phyloP scores from a whole-genome alignment of 345 rosid genomes.

The Rubroshorea leprosula region DNA sequence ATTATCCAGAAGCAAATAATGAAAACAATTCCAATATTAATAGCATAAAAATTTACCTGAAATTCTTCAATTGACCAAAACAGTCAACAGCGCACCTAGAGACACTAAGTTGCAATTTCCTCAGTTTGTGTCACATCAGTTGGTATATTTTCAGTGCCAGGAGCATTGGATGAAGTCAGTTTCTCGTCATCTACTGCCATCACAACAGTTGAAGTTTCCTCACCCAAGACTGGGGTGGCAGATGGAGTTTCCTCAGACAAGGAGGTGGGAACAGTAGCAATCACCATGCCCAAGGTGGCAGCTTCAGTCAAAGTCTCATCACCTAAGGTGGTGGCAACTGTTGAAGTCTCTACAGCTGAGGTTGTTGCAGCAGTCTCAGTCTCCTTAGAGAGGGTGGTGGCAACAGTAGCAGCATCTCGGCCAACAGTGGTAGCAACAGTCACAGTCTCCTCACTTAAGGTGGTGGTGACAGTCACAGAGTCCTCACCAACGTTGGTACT shows the following conservation, averaged over 20 bases:
- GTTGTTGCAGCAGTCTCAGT: no score
- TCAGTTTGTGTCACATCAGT: constrained; percentile 26
- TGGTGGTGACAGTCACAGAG: not conserved
- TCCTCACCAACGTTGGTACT: constrained; percentile 1
- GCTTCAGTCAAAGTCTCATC: not conserved
- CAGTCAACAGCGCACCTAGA: not conserved
- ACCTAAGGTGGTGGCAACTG: constrained; percentile 20
- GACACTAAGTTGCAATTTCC: constrained; percentile 32
- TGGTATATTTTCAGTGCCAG: constrained; percentile 10
- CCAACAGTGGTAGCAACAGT: not conserved
- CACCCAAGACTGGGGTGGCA: no score
- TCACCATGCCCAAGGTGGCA: not conserved
- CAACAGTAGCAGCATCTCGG: not conserved
- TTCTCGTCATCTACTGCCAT: not conserved
- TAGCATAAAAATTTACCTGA: constrained; percentile 27
- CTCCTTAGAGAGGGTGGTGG: no score
- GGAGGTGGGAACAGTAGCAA: not conserved
- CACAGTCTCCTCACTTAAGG: not conserved
- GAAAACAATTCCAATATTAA: not conserved
- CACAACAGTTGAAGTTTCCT: not conserved
- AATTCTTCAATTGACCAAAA: constrained; percentile 3
- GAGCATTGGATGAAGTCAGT: not conserved
- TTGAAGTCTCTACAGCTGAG: constrained; percentile 10
- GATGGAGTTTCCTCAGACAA: not conserved
- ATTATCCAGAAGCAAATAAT: not conserved